Percentiles rank a stretch among this genome's conserved stretches.
These are phyloP conservation scores for Ustilago xerochloae DNA, from an alignment of 1,284 basidiomycete genomes.

Conservation along the genomic window DNA sequence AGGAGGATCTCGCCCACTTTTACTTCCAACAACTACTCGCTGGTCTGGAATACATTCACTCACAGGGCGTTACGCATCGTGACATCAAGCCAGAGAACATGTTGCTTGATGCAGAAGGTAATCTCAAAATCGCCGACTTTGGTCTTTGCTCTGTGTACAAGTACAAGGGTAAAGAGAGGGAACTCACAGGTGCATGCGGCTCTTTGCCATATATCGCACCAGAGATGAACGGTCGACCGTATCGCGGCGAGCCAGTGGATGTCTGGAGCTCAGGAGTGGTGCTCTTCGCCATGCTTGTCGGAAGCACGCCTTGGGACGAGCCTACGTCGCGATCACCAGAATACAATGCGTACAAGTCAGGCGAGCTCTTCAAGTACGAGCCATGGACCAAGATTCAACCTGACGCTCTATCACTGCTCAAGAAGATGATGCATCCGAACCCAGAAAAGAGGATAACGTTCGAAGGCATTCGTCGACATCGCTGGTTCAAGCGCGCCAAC, in stretches of 20 bases:
- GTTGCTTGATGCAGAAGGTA: constrained; percentile 71
- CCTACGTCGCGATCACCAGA: constrained; percentile 83
- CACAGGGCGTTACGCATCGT: constrained; percentile 72
- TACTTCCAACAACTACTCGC: constrained; percentile 90
- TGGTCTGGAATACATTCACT: constrained; percentile 81
- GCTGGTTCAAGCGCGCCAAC: constrained; percentile 65
- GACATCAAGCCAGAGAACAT: constrained; percentile 71
- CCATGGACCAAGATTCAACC: constrained; percentile 83
- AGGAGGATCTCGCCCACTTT: constrained; percentile 86
- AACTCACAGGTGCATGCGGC: constrained; percentile 75
- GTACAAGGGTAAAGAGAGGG: constrained; percentile 81
- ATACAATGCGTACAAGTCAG: constrained; percentile 79
- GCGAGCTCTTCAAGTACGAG: constrained; percentile 76
- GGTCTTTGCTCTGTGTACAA: constrained; percentile 91
- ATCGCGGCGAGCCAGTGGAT: constrained; percentile 91
- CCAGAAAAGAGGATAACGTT: constrained; percentile 57
- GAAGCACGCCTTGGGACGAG: constrained; percentile 98
- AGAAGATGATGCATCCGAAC: constrained; percentile 62
- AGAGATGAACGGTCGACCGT: constrained; percentile 75
- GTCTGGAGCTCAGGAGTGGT: constrained; percentile 96
- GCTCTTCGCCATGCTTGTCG: constrained; percentile 87
- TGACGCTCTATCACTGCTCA: constrained; percentile 71
- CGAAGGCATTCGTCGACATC: constrained; percentile 62
- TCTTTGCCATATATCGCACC: constrained; percentile 95
- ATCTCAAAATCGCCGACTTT: constrained; percentile 93